These are phyloP conservation scores for Cyberlindnera petersonii DNA, from an alignment of 805 yeast species.

Conservation along the genomic window DNA sequence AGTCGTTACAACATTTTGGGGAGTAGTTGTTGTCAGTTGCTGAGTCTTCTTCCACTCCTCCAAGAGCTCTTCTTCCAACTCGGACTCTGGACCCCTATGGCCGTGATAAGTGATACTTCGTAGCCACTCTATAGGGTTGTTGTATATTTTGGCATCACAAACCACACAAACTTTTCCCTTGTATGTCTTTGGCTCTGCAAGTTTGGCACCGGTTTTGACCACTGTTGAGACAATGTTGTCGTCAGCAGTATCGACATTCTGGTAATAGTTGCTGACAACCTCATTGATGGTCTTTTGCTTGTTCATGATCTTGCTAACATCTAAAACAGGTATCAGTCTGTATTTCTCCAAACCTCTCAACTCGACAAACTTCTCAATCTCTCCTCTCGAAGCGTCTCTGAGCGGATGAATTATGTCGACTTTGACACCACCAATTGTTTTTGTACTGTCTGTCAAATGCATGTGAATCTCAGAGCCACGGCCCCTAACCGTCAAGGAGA, in stretches of 20 bases:
- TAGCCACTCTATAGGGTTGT: slow-evolving; percentile 64
- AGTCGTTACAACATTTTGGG: too few relatives aligned
- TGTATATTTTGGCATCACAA: slow-evolving; percentile 52
- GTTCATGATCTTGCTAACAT: slow-evolving; percentile 38
- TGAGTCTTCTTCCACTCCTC: slow-evolving; percentile 31
- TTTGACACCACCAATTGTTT: slow-evolving; percentile 27
- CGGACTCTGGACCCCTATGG: slow-evolving; percentile 44
- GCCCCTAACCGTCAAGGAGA: slow-evolving; percentile 80
- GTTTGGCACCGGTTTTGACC: slow-evolving; percentile 80
- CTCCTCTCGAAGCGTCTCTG: slow-evolving; percentile 69
- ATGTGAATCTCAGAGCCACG: slow-evolving; percentile 67
- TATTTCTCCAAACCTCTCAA: slow-evolving; percentile 26
- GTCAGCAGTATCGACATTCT: slow-evolving; percentile 67
- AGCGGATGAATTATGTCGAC: slow-evolving; percentile 62
- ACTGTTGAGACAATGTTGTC: slow-evolving; percentile 92
- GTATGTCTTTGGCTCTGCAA: slow-evolving; percentile 44
- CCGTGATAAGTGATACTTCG: slow-evolving; percentile 60
- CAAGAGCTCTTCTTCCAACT: slow-evolving; percentile 37
- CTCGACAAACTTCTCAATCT: slow-evolving; percentile 52
- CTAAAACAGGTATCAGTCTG: slow-evolving; percentile 22
- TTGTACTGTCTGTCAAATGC: slow-evolving; percentile 43
- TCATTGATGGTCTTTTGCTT: slow-evolving; percentile 81
- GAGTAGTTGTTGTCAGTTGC: too few relatives aligned
- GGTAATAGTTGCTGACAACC: slow-evolving; percentile 69
- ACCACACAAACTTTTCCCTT: slow-evolving; percentile 42